Conservation (phyloP, 1,284 basidiomycete species). For the Papiliotrema terrestris region DNA sequence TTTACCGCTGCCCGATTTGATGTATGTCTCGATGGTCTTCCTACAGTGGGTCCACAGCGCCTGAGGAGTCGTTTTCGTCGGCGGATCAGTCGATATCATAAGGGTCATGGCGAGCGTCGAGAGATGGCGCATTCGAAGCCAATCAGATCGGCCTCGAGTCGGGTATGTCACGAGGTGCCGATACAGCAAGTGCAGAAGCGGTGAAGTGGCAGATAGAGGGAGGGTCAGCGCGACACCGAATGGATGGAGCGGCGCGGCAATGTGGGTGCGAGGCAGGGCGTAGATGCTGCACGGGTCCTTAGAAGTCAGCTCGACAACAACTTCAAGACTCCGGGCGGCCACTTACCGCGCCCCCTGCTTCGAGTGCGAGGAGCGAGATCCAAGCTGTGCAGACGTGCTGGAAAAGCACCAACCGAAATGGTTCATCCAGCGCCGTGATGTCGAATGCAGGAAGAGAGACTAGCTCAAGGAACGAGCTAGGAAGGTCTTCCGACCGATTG, state of each 20-base stretch:
- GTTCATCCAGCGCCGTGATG: too few relatives aligned
- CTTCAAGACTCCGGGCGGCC: neutral
- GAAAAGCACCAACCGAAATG: neutral
- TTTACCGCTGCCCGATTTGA: neutral
- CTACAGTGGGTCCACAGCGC: slow-evolving; percentile 13
- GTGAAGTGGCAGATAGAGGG: slow-evolving; percentile 3
- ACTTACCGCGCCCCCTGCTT: neutral
- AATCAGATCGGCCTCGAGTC: slow-evolving; percentile 1
- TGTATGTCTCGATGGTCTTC: neutral
- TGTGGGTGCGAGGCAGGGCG: neutral
- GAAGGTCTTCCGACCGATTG: too few relatives aligned
- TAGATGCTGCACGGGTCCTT: neutral
- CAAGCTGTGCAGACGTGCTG: neutral
- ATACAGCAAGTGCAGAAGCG: slow-evolving; percentile 15
- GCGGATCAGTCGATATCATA: slow-evolving; percentile 7
- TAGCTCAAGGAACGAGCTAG: too few relatives aligned
- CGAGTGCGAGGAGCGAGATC: neutral
- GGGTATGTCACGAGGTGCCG: slow-evolving; percentile 3
- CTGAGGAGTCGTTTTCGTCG: slow-evolving; percentile 9
- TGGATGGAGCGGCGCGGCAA: slow-evolving; percentile 8
- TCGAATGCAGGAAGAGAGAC: too few relatives aligned
- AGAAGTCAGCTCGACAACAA: neutral
- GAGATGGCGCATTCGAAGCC: slow-evolving; percentile 11
- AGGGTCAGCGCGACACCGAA: slow-evolving; percentile 13
- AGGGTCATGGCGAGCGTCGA: slow-evolving; percentile 11